phyloP scores from a whole-genome alignment of 202 grass and related monocot genomes.

The Tripidium arundinaceum region DNA sequence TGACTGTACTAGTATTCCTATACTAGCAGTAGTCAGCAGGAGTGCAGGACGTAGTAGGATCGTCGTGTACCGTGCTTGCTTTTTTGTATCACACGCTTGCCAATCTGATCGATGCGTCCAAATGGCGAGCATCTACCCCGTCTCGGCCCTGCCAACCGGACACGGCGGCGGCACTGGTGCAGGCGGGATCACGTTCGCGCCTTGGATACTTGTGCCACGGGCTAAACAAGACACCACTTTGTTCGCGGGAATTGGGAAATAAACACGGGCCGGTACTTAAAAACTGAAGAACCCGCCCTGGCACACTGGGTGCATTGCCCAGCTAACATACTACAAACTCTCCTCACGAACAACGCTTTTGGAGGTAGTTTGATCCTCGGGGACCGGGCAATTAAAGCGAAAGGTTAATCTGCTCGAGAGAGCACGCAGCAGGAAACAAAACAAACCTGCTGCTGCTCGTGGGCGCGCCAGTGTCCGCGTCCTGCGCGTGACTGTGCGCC shows the following conservation, averaged over 20 bases:
- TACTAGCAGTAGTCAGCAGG: neutral
- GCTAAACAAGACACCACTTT: neutral
- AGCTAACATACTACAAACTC: neutral
- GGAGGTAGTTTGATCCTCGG: slow-evolving; percentile 18
- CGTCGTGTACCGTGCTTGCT: neutral
- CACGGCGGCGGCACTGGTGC: neutral
- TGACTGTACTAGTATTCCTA: neutral
- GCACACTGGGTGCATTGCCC: neutral
- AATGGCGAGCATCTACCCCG: neutral
- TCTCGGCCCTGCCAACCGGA: neutral
- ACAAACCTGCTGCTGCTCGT: neutral
- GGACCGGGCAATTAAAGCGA: neutral
- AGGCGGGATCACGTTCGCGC: slow-evolving; percentile 21
- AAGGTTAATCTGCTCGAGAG: slow-evolving; percentile 25
- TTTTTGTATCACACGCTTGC: neutral
- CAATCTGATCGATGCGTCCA: neutral
- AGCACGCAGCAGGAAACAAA: neutral
- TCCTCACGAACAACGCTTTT: neutral
- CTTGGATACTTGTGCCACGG: slow-evolving; percentile 47
- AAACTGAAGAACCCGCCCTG: neutral
- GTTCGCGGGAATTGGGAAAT: neutral
- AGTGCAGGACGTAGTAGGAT: neutral
- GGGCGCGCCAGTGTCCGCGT: slow-evolving; percentile 18
- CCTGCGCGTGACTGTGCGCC: slow-evolving; percentile 9
- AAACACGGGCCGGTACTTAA: neutral